phyloP scores from a whole-genome alignment of 2,329 filamentous ascomycete genomes.

The Pleomassaria siparia region DNA sequence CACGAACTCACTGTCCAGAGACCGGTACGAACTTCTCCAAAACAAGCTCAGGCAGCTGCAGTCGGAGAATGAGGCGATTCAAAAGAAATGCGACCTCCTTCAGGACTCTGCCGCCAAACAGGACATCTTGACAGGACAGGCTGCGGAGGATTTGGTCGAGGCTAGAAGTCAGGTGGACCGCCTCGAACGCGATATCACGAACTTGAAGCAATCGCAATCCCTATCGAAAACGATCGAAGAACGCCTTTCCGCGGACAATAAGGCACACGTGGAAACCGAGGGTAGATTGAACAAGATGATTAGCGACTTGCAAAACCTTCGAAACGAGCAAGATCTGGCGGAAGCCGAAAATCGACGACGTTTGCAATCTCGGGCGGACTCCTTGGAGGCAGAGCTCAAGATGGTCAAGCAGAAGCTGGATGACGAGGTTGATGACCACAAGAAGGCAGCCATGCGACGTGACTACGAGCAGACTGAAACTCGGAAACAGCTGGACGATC shows the following conservation, averaged over 20 bases:
- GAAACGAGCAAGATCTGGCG: slow-evolving; percentile 86
- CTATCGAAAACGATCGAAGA: slow-evolving; percentile 93
- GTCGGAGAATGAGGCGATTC: slow-evolving; percentile 80
- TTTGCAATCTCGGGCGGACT: slow-evolving; percentile 75
- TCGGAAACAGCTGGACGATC: slow-evolving; percentile 89
- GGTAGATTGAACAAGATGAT: slow-evolving; percentile 80
- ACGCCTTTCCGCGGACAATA: slow-evolving; percentile 84
- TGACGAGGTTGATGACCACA: slow-evolving; percentile 79
- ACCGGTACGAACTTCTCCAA: slow-evolving; percentile 87
- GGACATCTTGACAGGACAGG: slow-evolving; percentile 86
- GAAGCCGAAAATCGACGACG: slow-evolving; percentile 82
- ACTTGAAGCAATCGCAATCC: slow-evolving; percentile 92
- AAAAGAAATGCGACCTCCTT: slow-evolving; percentile 75
- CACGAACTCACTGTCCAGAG: slow-evolving; percentile 77
- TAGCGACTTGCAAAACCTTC: slow-evolving; percentile 79
- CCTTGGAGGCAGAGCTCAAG: slow-evolving; percentile 75
- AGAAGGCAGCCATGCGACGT: slow-evolving; percentile 78
- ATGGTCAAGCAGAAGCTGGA: slow-evolving; percentile 80
- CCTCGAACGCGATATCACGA: slow-evolving; percentile 85
- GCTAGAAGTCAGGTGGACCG: slow-evolving; percentile 79
- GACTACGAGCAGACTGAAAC: slow-evolving; percentile 88
- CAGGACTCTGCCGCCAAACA: slow-evolving; percentile 86
- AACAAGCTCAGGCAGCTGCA: slow-evolving; percentile 83
- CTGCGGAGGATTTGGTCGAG: slow-evolving; percentile 90
- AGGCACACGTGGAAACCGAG: slow-evolving; percentile 80